phyloP scores from a whole-genome alignment of 1,139 yeast species.

The Debaryomycetaceae sp. region DNA sequence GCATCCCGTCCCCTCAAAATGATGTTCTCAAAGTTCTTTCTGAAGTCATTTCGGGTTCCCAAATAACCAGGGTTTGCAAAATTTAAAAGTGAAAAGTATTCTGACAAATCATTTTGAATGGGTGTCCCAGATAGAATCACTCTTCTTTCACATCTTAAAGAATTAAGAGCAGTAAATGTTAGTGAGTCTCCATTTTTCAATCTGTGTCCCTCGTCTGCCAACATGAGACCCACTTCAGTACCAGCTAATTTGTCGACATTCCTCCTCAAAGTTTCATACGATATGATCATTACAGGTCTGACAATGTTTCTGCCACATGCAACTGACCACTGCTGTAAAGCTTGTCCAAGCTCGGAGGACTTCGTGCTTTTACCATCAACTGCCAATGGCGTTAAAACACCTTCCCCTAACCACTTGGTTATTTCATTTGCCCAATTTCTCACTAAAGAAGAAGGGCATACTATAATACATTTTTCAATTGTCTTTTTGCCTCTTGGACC shows the following conservation, averaged over 20 bases:
- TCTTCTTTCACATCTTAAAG: conserved; percentile 79
- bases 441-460: conserved; percentile 93
- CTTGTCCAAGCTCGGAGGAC: conserved; percentile 61
- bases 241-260: conserved; percentile 75
- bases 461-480: conserved; percentile 87
- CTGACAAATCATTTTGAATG: conserved; percentile 92
- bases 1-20: conserved; percentile 89
- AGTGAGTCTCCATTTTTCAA: conserved; percentile 91
- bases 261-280: conserved; percentile 89
- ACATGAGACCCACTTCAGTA: conserved; percentile 80
- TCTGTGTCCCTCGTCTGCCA: conserved; percentile 97
- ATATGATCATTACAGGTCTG: conserved; percentile 90
- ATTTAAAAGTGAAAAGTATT: conserved; percentile 84
- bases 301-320: conserved; percentile 89
- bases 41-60: conserved; percentile 80
- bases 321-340: conserved; percentile 81
- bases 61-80: conserved; percentile 94
- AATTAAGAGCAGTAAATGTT: conserved; percentile 84
- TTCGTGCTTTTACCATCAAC: conserved; percentile 85
- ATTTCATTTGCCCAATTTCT: conserved; percentile 98
- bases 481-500: conserved; percentile 86
- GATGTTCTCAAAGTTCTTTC: conserved; percentile 77
- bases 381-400: conserved; percentile 82
- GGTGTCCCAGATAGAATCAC: conserved; percentile 97
- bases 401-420: conserved; percentile 93